Evolutionary conservation across 345 rosid genomes (phyloP).

Genomic region (Eucalyptus regnans): DNA sequence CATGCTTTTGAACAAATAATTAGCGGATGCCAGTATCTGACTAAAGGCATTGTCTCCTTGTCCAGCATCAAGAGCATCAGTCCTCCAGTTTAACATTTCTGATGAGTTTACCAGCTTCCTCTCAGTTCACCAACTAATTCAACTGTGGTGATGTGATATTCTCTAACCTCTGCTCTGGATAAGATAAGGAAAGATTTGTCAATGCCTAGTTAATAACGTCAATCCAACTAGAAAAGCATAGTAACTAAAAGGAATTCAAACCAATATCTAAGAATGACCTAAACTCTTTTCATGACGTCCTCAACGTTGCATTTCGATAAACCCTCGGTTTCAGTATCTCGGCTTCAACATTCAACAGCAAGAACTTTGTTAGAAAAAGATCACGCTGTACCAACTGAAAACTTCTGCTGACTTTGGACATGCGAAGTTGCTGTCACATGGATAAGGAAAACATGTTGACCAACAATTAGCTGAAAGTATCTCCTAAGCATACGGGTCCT

Average conservation of each 20-base stretch:
- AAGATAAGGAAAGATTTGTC: neutral
- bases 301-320: neutral
- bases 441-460: neutral
- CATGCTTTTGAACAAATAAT: neutral
- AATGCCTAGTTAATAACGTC: neutral
- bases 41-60: neutral
- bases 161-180: neutral
- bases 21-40: neutral
- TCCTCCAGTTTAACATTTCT: neutral
- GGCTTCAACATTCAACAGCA: neutral
- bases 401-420: neutral
- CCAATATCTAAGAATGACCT: neutral
- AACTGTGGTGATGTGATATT: neutral
- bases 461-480: neutral
- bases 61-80: neutral
- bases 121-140: neutral
- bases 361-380: neutral
- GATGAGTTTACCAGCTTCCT: neutral
- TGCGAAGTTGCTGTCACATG: neutral
- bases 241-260: neutral
- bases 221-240: neutral
- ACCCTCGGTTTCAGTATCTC: neutral
- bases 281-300: neutral
- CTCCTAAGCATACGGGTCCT: neutral
- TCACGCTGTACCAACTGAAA: neutral